These are phyloP conservation scores for Zea luxurians DNA, from an alignment of 176 grass and related monocot species.

Conservation along the genomic window DNA sequence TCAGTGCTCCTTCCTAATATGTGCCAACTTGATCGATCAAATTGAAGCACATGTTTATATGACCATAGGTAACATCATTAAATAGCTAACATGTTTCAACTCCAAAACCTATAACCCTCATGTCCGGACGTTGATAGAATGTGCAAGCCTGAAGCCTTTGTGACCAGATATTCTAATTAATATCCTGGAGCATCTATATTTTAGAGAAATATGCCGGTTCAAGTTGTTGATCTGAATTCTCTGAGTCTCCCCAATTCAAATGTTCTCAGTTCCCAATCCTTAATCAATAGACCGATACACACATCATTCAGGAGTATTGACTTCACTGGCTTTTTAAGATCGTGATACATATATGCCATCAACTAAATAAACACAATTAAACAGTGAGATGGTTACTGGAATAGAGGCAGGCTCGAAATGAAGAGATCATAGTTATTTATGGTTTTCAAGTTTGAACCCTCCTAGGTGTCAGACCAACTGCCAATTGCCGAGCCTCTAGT, in stretches of 20 bases:
- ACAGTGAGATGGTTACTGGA: not conserved
- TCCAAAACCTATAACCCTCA: not conserved
- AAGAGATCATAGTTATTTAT: slow-evolving; percentile 9
- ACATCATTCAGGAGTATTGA: not conserved
- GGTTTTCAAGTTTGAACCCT: not conserved
- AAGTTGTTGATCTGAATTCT: not conserved
- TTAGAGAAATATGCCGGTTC: not conserved
- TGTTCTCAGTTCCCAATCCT: not conserved
- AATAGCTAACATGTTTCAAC: slow-evolving; percentile 16
- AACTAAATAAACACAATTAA: not conserved
- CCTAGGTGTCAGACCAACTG: not conserved
- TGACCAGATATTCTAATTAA: not conserved
- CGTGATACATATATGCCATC: not conserved
- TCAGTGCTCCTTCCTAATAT: slow-evolving; percentile 13
- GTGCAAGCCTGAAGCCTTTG: not conserved
- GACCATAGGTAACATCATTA: not conserved
- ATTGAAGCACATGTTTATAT: slow-evolving; percentile 6
- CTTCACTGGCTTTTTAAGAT: not conserved
- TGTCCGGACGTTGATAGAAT: not conserved
- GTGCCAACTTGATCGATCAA: not conserved
- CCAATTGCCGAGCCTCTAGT: not conserved
- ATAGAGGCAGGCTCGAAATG: not conserved
- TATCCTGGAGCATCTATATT: not conserved
- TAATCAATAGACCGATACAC: not conserved
- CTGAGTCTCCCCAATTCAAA: not conserved